Evolutionary conservation across 2,329 filamentous ascomycete genomes (phyloP).

Genomic region (Didymella keratinophila): DNA sequence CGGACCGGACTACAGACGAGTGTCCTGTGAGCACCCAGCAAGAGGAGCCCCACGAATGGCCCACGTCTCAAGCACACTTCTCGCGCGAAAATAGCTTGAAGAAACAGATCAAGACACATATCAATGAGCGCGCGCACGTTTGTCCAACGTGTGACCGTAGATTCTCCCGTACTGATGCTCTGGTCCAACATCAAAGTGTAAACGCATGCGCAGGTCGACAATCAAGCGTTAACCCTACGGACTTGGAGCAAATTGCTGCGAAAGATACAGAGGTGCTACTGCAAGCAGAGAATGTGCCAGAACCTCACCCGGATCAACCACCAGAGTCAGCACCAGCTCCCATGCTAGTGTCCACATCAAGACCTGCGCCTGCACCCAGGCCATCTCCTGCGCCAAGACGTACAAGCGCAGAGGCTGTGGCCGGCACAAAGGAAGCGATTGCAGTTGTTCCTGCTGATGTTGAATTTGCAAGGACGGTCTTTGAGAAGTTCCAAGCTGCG

Average conservation of each 20-base stretch:
- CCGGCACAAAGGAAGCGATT: background rate
- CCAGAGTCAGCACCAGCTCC: background rate
- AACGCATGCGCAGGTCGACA: too few species aligned
- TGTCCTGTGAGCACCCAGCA: too few species aligned
- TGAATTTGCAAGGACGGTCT: slow-evolving; percentile 21
- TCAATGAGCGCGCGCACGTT: too few species aligned
- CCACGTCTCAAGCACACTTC: too few species aligned
- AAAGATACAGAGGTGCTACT: background rate
- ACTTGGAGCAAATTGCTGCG: too few species aligned
- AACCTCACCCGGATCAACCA: background rate
- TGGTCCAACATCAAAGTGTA: too few species aligned
- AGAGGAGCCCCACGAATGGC: background rate
- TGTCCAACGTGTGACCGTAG: too few species aligned
- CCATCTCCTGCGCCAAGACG: background rate
- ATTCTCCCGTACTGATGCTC: too few species aligned
- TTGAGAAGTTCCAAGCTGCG: slow-evolving; percentile 39
- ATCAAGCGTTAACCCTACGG: too few species aligned
- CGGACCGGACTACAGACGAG: background rate
- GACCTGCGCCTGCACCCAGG: background rate
- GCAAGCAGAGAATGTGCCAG: background rate
- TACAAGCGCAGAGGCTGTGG: background rate
- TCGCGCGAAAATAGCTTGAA: too few species aligned
- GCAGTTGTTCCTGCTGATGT: background rate
- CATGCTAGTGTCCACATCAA: background rate
- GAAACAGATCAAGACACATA: too few species aligned